Evolutionary conservation across 2,329 filamentous ascomycete genomes (phyloP).

Genomic region (Ceratocystiopsis minuta): DNA sequence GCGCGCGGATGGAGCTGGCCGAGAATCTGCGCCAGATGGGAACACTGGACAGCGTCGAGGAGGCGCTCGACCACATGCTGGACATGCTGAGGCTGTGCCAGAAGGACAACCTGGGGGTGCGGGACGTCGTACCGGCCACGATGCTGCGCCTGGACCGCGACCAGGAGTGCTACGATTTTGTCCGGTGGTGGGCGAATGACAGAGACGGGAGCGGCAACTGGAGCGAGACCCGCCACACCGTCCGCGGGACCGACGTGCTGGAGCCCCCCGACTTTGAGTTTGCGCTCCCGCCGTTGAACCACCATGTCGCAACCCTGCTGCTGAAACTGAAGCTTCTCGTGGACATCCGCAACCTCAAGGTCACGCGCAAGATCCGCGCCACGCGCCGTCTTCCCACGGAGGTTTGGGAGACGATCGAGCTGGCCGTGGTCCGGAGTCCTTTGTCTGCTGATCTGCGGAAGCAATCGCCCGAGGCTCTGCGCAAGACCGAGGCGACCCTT

Average conservation of each 20-base stretch:
- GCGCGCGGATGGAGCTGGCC: constrained; percentile 13
- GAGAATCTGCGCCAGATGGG: constrained; percentile 15
- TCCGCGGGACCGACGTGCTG: constrained; percentile 23
- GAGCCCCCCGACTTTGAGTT: constrained; percentile 13
- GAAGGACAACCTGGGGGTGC: constrained; percentile 6
- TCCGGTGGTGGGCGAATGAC: constrained; percentile 25
- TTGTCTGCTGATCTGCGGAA: constrained; percentile 9
- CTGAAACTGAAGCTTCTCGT: constrained; percentile 14
- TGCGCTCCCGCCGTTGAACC: neutral
- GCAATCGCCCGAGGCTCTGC: constrained; percentile 1
- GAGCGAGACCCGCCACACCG: constrained; percentile 15
- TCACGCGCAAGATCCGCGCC: constrained; percentile 4
- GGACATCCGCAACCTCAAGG: constrained; percentile 12
- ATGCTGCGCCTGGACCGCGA: constrained; percentile 16
- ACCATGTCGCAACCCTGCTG: constrained; percentile 8
- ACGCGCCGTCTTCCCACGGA: constrained; percentile 8
- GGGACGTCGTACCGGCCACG: constrained; percentile 8
- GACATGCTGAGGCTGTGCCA: constrained; percentile 6
- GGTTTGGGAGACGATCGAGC: constrained; percentile 10
- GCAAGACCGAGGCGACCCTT: neutral
- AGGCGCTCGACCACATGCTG: neutral
- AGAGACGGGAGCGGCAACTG: constrained; percentile 17
- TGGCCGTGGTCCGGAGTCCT: constrained; percentile 10
- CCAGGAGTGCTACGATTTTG: constrained; percentile 25
- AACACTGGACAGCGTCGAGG: constrained; percentile 7